Percentiles rank a stretch among this genome's conserved stretches.
These are phyloP conservation scores for Bryoerythrophyllum caledonicum DNA, from an alignment of 225 moss, liverwort and hornwort genomes.

Conservation along the genomic window DNA sequence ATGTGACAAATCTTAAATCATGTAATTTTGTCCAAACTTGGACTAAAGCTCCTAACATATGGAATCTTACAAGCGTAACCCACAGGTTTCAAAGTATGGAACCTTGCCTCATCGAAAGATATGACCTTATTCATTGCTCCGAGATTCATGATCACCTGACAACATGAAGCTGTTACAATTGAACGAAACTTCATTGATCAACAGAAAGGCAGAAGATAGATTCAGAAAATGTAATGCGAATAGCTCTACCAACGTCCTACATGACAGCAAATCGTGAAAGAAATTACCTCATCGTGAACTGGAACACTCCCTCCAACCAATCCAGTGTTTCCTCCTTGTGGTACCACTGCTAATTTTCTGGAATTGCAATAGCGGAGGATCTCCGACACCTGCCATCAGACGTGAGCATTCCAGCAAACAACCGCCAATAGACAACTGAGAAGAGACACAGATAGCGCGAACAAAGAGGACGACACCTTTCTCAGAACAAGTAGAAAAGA, in stretches of 20 bases:
- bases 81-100: conserved; percentile 15
- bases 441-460: conserved; percentile 20
- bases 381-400: conserved; percentile 72
- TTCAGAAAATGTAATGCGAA: conserved; percentile 21
- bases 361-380: conserved; percentile 78
- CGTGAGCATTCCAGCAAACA: conserved; percentile 15
- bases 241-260: not conserved
- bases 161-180: conserved; percentile 19
- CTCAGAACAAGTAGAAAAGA: conserved; percentile 11
- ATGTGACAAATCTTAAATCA: conserved; percentile 1
- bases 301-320: conserved; percentile 98
- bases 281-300: conserved; percentile 83
- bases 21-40: conserved; percentile 13
- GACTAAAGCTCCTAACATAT: conserved; percentile 19
- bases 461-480: conserved; percentile 13
- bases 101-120: conserved; percentile 82
- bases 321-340: conserved; percentile 98
- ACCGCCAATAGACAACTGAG: not conserved
- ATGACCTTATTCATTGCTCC: conserved; percentile 86
- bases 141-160: conserved; percentile 80
- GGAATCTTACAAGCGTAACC: conserved; percentile 9
- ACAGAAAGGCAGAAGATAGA: conserved; percentile 20
- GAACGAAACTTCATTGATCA: conserved; percentile 11
- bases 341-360: conserved; percentile 80
- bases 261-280: not conserved